Evolutionary conservation across 2,329 filamentous ascomycete genomes (phyloP).

Genomic region (Tolypocladium tropicale): DNA sequence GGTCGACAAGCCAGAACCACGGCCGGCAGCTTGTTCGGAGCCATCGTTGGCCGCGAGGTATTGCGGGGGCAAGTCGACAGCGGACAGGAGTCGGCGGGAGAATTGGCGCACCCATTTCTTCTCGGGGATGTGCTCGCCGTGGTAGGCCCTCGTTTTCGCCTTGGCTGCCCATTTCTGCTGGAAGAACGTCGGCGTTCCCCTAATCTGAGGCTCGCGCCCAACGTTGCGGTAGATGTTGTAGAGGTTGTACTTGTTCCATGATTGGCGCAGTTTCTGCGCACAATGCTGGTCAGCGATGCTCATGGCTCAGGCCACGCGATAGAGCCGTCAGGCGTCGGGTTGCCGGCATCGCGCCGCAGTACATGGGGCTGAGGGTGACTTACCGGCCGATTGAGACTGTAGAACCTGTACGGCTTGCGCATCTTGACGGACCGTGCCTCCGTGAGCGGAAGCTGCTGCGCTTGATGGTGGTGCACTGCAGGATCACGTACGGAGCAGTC

Average conservation of each 20-base stretch:
- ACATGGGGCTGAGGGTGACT: constrained; percentile 17
- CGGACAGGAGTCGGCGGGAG: constrained; percentile 65
- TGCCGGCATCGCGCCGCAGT: not conserved
- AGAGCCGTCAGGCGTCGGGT: not conserved
- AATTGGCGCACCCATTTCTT: constrained; percentile 94
- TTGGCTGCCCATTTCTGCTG: constrained; percentile 98
- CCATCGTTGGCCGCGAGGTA: constrained; percentile 78
- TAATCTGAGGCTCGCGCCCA: constrained; percentile 19
- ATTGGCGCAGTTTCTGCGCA: constrained; percentile 76
- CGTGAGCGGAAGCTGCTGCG: constrained; percentile 4
- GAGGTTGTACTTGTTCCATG: constrained; percentile 96
- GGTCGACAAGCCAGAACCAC: constrained; percentile 59
- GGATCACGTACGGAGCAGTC: constrained; percentile 1
- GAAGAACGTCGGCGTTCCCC: constrained; percentile 62
- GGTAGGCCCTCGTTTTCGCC: constrained; percentile 71
- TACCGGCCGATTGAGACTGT: constrained; percentile 57
- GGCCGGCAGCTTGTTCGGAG: constrained; percentile 69
- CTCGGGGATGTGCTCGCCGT: constrained; percentile 90
- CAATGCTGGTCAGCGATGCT: not conserved
- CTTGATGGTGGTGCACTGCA: not conserved
- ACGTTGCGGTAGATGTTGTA: constrained; percentile 60
- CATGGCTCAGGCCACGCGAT: not conserved
- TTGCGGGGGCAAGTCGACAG: constrained; percentile 72
- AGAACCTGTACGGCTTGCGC: constrained; percentile 50
- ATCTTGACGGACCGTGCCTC: constrained; percentile 28